Evolutionary conservation across 129 eudicot species (phyloP).

Genomic region (Chrysanthemum seticuspe): DNA sequence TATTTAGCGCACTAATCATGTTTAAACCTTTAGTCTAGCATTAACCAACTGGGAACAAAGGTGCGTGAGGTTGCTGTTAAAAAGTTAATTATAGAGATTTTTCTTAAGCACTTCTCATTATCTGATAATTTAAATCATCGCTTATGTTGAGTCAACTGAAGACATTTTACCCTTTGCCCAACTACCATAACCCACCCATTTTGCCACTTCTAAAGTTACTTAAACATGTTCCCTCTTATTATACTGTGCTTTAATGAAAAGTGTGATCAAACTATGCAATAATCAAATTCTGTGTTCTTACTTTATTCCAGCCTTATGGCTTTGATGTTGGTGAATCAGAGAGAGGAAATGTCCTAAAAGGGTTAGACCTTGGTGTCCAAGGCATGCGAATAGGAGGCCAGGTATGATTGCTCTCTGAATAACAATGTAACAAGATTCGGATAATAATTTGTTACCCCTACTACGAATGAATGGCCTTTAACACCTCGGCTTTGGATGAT

Average conservation of each 20-base stretch:
- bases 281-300: neutral
- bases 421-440: neutral
- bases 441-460: no score
- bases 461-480: no score
- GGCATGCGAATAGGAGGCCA: constrained; percentile 99
- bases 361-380: constrained; percentile 82
- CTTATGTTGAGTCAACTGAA: neutral
- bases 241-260: neutral
- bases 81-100: neutral
- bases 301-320: constrained; percentile 79
- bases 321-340: constrained; percentile 97
- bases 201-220: neutral
- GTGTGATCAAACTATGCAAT: neutral
- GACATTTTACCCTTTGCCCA: neutral
- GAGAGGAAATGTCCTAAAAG: constrained; percentile 87
- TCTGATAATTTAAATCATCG: no score
- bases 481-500: no score
- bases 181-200: neutral
- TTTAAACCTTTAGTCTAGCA: no score
- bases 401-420: constrained; percentile 35
- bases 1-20: neutral
- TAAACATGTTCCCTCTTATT: neutral
- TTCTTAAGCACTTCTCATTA: neutral
- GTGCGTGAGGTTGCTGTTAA: no score
- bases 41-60: no score